Evolutionary conservation across 1,284 basidiomycete species (phyloP).

Genomic region (Ustilago hordei): DNA sequence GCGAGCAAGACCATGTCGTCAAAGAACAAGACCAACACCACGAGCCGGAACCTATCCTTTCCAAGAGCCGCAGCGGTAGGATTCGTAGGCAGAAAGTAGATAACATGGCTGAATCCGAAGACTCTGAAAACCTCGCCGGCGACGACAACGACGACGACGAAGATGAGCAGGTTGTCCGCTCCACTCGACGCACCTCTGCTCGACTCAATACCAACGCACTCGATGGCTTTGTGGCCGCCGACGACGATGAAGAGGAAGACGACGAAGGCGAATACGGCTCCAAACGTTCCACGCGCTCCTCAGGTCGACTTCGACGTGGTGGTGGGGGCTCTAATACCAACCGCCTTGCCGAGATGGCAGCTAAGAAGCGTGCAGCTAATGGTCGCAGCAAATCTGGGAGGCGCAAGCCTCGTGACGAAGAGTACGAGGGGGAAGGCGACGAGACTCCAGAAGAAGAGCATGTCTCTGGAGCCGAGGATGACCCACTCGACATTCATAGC

Average conservation of each 20-base stretch:
- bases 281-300: constrained; percentile 38
- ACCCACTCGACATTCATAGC: constrained; percentile 53
- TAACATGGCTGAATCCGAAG: constrained; percentile 42
- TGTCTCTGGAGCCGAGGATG: constrained; percentile 44
- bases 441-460: constrained; percentile 49
- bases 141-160: constrained; percentile 40
- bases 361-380: constrained; percentile 46
- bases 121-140: constrained; percentile 19
- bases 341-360: constrained; percentile 44
- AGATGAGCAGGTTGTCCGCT: constrained; percentile 30
- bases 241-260: constrained; percentile 61
- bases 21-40: constrained; percentile 20
- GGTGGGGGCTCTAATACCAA: constrained; percentile 14
- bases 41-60: constrained; percentile 26
- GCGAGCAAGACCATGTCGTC: constrained; percentile 23
- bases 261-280: constrained; percentile 53
- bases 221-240: constrained; percentile 58
- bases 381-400: constrained; percentile 22
- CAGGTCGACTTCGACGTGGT: constrained; percentile 36
- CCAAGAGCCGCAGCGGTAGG: constrained; percentile 50
- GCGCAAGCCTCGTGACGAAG: constrained; percentile 33
- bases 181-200: constrained; percentile 19
- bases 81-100: constrained; percentile 14
- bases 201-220: constrained; percentile 36
- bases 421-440: constrained; percentile 46